A percentile compares a stretch with the other conserved stretches of the same genome.
Conservation (phyloP, 1,284 basidiomycete species). For the Phaffia rhodozyma region DNA sequence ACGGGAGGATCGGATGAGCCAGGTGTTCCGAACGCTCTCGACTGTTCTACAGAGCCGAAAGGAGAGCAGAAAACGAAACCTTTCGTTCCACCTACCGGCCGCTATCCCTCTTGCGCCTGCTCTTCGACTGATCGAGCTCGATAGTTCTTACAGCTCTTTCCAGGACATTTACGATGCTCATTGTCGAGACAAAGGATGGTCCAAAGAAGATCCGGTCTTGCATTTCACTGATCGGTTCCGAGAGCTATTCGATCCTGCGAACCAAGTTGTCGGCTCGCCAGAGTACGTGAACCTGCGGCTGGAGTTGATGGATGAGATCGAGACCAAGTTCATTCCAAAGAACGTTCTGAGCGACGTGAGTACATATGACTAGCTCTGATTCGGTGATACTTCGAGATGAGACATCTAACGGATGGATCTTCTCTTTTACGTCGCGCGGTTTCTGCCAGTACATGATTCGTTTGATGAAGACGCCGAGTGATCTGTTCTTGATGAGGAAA, state of each 20-base stretch:
- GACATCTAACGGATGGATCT: neutral
- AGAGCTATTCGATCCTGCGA: slow-evolving; percentile 41
- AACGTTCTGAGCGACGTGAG: slow-evolving; percentile 70
- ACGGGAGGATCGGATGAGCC: slow-evolving; percentile 34
- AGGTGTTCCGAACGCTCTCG: slow-evolving; percentile 20
- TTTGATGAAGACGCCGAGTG: slow-evolving; percentile 70
- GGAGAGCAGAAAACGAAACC: slow-evolving; percentile 82
- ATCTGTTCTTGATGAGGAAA: slow-evolving; percentile 95
- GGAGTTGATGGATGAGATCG: slow-evolving; percentile 83
- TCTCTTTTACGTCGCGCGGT: neutral
- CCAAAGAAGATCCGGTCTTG: slow-evolving; percentile 78
- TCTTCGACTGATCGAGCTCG: slow-evolving; percentile 79
- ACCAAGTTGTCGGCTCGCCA: slow-evolving; percentile 40
- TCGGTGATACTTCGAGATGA: neutral
- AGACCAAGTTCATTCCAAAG: slow-evolving; percentile 80
- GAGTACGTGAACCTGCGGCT: slow-evolving; percentile 67
- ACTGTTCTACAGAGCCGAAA: slow-evolving; percentile 78
- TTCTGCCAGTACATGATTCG: slow-evolving; percentile 69
- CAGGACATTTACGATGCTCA: slow-evolving; percentile 91
- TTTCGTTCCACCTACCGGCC: slow-evolving; percentile 82
- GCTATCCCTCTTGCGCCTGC: slow-evolving; percentile 74
- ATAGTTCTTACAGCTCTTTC: slow-evolving; percentile 78
- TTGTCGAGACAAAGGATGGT: slow-evolving; percentile 63
- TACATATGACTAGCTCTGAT: slow-evolving; percentile 18
- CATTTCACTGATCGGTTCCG: slow-evolving; percentile 71